Evolutionary conservation across 495 filamentous ascomycete species (phyloP).

Genomic region (Xylaria castorea): DNA sequence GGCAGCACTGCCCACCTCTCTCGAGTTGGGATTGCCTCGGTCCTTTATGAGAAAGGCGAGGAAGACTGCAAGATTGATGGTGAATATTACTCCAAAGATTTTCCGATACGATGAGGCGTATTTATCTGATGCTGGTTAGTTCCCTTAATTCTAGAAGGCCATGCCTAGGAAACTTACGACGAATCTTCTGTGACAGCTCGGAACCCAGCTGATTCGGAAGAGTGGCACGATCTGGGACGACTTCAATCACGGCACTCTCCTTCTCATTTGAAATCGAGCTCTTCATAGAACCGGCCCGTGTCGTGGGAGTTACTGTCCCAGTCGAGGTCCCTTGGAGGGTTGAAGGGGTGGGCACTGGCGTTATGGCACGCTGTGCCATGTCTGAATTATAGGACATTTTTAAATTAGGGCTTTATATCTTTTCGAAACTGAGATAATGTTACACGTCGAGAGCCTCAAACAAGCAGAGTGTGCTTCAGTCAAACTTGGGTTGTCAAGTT

Average conservation of each 20-base stretch:
- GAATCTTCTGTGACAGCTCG: constrained; percentile 38
- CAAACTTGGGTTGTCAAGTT: background rate
- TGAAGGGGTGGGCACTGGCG: constrained; percentile 29
- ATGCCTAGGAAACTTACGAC: constrained; percentile 29
- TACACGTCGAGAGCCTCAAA: background rate
- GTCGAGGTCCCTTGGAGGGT: constrained; percentile 30
- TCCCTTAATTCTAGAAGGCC: background rate
- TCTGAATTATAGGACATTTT: background rate
- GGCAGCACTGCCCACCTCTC: constrained; percentile 47
- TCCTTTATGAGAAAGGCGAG: constrained; percentile 31
- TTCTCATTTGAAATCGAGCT: constrained; percentile 32
- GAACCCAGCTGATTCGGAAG: constrained; percentile 38
- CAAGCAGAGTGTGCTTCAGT: background rate
- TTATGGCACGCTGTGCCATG: constrained; percentile 14
- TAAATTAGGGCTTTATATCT: background rate
- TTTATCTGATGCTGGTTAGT: constrained; percentile 38
- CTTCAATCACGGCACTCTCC: constrained; percentile 32
- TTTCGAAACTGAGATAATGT: background rate
- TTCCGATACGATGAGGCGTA: constrained; percentile 43
- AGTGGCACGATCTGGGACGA: constrained; percentile 29
- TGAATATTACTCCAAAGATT: constrained; percentile 39
- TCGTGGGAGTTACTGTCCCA: constrained; percentile 36
- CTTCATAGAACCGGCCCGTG: constrained; percentile 30
- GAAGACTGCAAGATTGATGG: constrained; percentile 36
- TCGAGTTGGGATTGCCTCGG: constrained; percentile 37